phyloP scores from a whole-genome alignment of 768 basidiomycete species.

The Lactifluus volemus region DNA sequence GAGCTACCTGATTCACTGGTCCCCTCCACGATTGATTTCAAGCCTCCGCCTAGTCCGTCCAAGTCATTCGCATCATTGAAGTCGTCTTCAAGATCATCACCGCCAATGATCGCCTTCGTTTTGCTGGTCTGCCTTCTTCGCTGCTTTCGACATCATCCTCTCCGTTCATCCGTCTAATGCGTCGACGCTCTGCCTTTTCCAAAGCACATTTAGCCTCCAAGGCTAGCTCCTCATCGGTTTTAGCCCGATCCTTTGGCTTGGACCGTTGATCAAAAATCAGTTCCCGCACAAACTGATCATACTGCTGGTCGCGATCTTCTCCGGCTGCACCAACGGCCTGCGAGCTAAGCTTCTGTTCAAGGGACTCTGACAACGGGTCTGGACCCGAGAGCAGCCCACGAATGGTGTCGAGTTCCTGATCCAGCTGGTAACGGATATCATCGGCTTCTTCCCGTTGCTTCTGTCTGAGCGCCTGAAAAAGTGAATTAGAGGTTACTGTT shows the following conservation, averaged over 20 bases:
- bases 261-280: conserved; percentile 91
- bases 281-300: conserved; percentile 87
- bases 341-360: conserved; percentile 6
- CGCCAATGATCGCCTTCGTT: conserved; percentile 52
- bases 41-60: conserved; percentile 28
- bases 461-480: conserved; percentile 69
- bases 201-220: conserved; percentile 79
- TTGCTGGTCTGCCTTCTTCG: conserved; percentile 42
- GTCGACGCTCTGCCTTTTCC: conserved; percentile 74
- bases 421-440: conserved; percentile 77
- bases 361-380: conserved; percentile 35
- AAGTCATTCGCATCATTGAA: conserved; percentile 34
- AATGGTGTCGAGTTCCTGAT: conserved; percentile 77
- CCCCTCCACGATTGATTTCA: conserved; percentile 22
- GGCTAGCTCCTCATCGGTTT: conserved; percentile 93
- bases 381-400: conserved; percentile 59
- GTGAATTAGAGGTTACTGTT: neutral
- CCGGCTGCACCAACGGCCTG: neutral
- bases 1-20: conserved; percentile 15
- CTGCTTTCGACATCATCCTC: conserved; percentile 55
- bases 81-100: conserved; percentile 91
- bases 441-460: conserved; percentile 80
- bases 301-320: conserved; percentile 50
- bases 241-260: conserved; percentile 89
- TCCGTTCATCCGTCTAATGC: conserved; percentile 81